Percentiles rank a stretch among this genome's conserved stretches.
phyloP scores from a whole-genome alignment of 352 stramenopile species.

The Phytophthora meadii region DNA sequence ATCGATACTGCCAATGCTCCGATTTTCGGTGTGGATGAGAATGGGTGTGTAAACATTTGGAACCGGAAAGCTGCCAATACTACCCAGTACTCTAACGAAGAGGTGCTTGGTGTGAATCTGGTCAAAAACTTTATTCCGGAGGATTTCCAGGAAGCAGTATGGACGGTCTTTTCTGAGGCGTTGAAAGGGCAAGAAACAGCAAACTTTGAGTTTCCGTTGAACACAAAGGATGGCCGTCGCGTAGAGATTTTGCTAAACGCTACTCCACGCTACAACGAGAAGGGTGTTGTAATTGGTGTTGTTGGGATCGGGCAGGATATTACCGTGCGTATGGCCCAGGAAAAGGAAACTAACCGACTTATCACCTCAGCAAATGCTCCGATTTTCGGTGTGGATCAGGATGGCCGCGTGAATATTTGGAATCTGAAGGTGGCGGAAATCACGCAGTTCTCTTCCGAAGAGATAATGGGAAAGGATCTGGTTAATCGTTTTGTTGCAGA shows the following conservation, averaged over 20 bases:
- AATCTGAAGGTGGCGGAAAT: conserved; percentile 78
- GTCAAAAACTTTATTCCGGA: conserved; percentile 75
- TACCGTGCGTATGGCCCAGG: conserved; percentile 61
- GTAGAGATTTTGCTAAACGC: conserved; percentile 57
- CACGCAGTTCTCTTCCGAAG: conserved; percentile 74
- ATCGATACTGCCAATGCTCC: conserved; percentile 65
- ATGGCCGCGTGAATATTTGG: conserved; percentile 67
- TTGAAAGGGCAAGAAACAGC: conserved; percentile 53
- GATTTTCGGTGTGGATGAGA: conserved; percentile 79
- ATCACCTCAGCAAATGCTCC: conserved; percentile 72
- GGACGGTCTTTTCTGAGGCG: conserved; percentile 50
- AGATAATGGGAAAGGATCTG: conserved; percentile 77
- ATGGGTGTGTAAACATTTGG: conserved; percentile 80
- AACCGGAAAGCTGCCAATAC: conserved; percentile 80
- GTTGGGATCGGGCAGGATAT: conserved; percentile 66
- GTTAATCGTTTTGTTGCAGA: conserved; percentile 59
- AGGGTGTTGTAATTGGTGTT: conserved; percentile 50
- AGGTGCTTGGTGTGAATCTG: conserved; percentile 65
- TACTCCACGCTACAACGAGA: conserved; percentile 51
- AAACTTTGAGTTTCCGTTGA: conserved; percentile 59
- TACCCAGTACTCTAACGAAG: conserved; percentile 68
- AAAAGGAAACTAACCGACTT: conserved; percentile 67
- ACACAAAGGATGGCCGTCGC: conserved; percentile 45
- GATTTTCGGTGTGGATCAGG: conserved; percentile 71
- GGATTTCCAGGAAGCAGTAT: conserved; percentile 57